Evolutionary conservation across 805 yeast genomes (phyloP).

Genomic region (Blastobotrys americana): DNA sequence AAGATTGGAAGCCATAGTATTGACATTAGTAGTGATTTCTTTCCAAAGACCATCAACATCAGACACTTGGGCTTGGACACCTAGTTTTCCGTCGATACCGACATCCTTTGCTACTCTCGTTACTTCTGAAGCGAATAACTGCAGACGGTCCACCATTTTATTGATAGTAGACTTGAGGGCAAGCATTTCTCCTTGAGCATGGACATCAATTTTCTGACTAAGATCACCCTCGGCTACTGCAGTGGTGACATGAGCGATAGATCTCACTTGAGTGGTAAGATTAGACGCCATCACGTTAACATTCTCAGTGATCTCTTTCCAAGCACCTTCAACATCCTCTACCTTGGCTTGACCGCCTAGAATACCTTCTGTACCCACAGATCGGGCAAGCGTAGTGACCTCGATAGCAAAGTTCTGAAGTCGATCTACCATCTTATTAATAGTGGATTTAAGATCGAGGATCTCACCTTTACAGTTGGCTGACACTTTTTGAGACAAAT

Average conservation of each 20-base stretch:
- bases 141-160: slow-evolving; percentile 88
- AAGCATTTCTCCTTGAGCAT: slow-evolving; percentile 84
- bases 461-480: slow-evolving; percentile 83
- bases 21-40: slow-evolving; percentile 83
- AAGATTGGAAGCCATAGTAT: slow-evolving; percentile 89
- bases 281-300: slow-evolving; percentile 85
- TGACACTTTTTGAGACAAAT: slow-evolving; percentile 69
- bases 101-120: slow-evolving; percentile 87
- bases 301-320: slow-evolving; percentile 78
- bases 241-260: slow-evolving; percentile 83
- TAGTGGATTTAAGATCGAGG: slow-evolving; percentile 71
- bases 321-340: slow-evolving; percentile 74
- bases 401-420: slow-evolving; percentile 75
- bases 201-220: slow-evolving; percentile 78
- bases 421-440: slow-evolving; percentile 84
- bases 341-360: slow-evolving; percentile 84
- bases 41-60: slow-evolving; percentile 92
- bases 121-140: slow-evolving; percentile 81
- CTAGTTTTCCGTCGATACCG: slow-evolving; percentile 87
- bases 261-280: slow-evolving; percentile 79
- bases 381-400: slow-evolving; percentile 77
- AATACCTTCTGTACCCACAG: slow-evolving; percentile 84
- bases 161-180: slow-evolving; percentile 81
- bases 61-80: slow-evolving; percentile 84
- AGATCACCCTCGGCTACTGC: slow-evolving; percentile 90